Evolutionary conservation across 2,329 filamentous ascomycete genomes (phyloP).

Genomic region (Fusarium hostae): DNA sequence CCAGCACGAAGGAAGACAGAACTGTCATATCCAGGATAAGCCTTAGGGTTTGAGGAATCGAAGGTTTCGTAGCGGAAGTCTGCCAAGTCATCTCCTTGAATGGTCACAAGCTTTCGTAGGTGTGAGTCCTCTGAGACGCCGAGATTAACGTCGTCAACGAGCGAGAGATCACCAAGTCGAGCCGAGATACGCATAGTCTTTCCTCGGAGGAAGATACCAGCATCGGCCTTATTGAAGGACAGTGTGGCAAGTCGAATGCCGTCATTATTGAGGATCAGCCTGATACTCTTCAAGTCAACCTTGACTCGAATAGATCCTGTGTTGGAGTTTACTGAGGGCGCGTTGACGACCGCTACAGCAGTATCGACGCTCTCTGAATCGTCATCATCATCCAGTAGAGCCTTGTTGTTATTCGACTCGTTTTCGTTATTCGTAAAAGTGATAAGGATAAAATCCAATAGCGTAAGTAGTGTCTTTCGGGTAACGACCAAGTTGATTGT

Average conservation of each 20-base stretch:
- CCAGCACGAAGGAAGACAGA: slow-evolving; percentile 91
- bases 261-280: slow-evolving; percentile 96
- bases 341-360: slow-evolving; percentile 45
- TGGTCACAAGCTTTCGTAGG: slow-evolving; percentile 88
- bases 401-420: slow-evolving; percentile 50
- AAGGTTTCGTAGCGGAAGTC: slow-evolving; percentile 99
- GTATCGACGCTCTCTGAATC: slow-evolving; percentile 52
- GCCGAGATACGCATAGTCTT: slow-evolving; percentile 89
- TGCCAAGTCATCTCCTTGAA: slow-evolving; percentile 93
- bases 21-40: slow-evolving; percentile 94
- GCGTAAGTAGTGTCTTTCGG: slow-evolving; percentile 87
- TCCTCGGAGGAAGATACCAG: slow-evolving; percentile 87
- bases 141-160: slow-evolving; percentile 93
- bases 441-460: slow-evolving; percentile 92
- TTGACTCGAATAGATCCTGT: slow-evolving; percentile 90
- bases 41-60: slow-evolving; percentile 73
- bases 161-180: slow-evolving; percentile 84
- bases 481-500: slow-evolving; percentile 98
- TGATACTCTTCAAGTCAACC: slow-evolving; percentile 91
- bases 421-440: slow-evolving; percentile 80
- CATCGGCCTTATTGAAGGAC: slow-evolving; percentile 90
- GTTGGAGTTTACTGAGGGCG: slow-evolving; percentile 50
- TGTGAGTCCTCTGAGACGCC: slow-evolving; percentile 85
- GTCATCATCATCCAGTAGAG: slow-evolving; percentile 51
- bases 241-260: slow-evolving; percentile 93